phyloP scores from a whole-genome alignment of 2,329 filamentous ascomycete species.

The Trichoderma arundinaceum region DNA sequence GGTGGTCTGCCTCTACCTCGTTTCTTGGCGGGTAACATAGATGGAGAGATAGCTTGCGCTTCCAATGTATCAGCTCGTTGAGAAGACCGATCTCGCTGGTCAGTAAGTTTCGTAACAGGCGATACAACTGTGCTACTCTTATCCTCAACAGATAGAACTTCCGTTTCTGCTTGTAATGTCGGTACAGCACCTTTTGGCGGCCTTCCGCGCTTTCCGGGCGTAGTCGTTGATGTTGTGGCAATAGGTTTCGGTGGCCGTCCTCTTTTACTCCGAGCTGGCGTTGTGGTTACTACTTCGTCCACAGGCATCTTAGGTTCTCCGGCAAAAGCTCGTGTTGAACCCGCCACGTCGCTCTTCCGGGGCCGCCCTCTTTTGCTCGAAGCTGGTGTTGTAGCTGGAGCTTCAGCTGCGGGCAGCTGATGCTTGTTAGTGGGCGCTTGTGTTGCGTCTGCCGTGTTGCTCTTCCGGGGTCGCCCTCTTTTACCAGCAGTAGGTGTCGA shows the following conservation, averaged over 20 bases:
- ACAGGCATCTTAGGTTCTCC: background rate
- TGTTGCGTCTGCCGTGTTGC: background rate
- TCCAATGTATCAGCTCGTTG: background rate
- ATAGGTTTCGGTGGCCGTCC: background rate
- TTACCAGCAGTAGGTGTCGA: background rate
- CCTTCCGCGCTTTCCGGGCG: background rate
- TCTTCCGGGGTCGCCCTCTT: slow-evolving; percentile 4
- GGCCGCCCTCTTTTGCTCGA: slow-evolving; percentile 1
- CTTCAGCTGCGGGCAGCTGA: background rate
- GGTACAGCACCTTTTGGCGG: background rate
- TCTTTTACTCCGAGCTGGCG: background rate
- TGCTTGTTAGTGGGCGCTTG: background rate
- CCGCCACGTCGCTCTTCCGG: background rate
- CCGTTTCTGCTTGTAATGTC: background rate
- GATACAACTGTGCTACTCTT: background rate
- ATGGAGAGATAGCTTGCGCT: background rate
- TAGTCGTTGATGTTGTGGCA: background rate
- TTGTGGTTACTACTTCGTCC: background rate
- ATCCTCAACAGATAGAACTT: background rate
- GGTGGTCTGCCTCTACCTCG: slow-evolving; percentile 27
- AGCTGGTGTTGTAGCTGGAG: background rate
- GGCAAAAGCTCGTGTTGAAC: background rate
- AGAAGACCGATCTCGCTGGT: background rate
- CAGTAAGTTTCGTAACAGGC: background rate
- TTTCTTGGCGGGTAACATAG: background rate